Conservation (phyloP, 1,284 basidiomycete species). For the Meira nashicola region DNA sequence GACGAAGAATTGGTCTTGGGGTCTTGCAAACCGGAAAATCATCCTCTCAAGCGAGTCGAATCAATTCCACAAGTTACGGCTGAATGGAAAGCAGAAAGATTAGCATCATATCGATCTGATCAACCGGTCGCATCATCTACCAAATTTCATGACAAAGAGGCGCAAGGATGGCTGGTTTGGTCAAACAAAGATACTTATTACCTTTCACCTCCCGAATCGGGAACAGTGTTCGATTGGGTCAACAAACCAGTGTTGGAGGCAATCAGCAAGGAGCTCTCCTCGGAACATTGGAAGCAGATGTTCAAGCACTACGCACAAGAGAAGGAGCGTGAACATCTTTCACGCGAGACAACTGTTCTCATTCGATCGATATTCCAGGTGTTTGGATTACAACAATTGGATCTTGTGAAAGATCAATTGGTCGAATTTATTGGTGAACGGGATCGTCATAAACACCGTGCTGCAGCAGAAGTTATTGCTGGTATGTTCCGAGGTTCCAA, state of each 20-base stretch:
- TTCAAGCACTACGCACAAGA: constrained; percentile 46
- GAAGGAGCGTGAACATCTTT: constrained; percentile 44
- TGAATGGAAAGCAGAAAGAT: constrained; percentile 62
- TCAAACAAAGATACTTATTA: constrained; percentile 69
- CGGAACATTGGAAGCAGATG: constrained; percentile 62
- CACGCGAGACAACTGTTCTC: constrained; percentile 55
- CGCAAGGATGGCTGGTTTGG: constrained; percentile 84
- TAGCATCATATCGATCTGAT: constrained; percentile 55
- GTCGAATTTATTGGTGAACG: constrained; percentile 61
- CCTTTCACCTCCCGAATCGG: constrained; percentile 57
- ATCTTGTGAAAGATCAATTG: constrained; percentile 61
- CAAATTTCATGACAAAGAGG: constrained; percentile 70
- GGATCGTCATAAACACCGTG: constrained; percentile 87
- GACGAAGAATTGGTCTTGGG: constrained; percentile 72
- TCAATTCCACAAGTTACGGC: constrained; percentile 35
- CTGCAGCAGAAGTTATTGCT: constrained; percentile 77
- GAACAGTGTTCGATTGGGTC: constrained; percentile 66
- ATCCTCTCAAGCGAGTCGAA: constrained; percentile 62
- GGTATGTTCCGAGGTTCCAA: constrained; percentile 74
- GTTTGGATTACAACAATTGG: constrained; percentile 60
- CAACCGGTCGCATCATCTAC: constrained; percentile 43
- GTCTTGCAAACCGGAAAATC: constrained; percentile 61
- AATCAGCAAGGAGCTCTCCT: constrained; percentile 59
- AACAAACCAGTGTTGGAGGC: constrained; percentile 64
- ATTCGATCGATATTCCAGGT: constrained; percentile 59